Conservation (phyloP, 352 stramenopile species). For the Phytopythium delawarense region DNA sequence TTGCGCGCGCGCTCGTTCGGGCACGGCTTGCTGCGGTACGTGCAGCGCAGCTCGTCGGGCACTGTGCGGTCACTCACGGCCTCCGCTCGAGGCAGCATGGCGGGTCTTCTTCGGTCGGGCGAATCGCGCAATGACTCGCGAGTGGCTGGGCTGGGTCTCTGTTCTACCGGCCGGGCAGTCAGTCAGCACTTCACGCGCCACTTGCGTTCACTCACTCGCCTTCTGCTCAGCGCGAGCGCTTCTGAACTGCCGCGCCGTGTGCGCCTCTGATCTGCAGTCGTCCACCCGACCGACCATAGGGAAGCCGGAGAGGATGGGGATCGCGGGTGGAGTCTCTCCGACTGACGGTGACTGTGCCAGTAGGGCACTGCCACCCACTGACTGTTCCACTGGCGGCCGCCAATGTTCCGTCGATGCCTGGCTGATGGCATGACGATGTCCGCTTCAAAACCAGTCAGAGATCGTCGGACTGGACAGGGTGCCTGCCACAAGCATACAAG, state of each 20-base stretch:
- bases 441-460: background rate
- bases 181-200: background rate
- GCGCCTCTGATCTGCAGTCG: background rate
- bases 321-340: background rate
- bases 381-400: background rate
- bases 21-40: slow-evolving; percentile 46
- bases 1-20: slow-evolving; percentile 43
- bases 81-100: background rate
- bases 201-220: background rate
- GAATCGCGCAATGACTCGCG: background rate
- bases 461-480: background rate
- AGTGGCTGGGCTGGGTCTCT: background rate
- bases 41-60: slow-evolving; percentile 28
- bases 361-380: background rate
- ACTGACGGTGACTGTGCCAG: background rate
- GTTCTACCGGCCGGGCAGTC: background rate
- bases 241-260: background rate
- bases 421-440: background rate
- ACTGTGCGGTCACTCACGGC: background rate
- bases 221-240: background rate
- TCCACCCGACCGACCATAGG: slow-evolving; percentile 4
- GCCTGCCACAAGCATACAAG: background rate
- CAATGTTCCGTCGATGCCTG: background rate
- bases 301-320: background rate
- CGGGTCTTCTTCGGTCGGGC: background rate